A percentile compares a stretch with the other conserved stretches of the same genome.
phyloP scores from a whole-genome alignment of 441 rosid genomes.

The Erysimum cheiri region DNA sequence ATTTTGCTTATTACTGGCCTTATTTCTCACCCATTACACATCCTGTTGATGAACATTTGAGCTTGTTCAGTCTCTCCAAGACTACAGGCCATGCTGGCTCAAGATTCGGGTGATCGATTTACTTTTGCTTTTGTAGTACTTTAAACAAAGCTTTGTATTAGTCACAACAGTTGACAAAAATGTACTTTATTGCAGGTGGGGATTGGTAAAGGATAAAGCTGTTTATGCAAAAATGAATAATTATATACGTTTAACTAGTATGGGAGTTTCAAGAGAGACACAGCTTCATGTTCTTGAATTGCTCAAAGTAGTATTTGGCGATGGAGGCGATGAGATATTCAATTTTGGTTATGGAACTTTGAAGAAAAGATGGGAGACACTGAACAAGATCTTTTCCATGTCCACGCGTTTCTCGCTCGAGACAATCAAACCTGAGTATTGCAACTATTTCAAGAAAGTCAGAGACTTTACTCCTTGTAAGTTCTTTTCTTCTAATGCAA shows the following conservation, averaged over 20 bases:
- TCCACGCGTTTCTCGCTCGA: conserved; percentile 33
- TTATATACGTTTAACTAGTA: conserved; percentile 20
- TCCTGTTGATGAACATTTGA: conserved; percentile 55
- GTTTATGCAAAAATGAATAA: conserved; percentile 52
- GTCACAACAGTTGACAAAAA: neutral
- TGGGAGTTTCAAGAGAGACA: conserved; percentile 42
- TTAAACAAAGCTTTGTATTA: neutral
- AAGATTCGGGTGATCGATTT: conserved; percentile 59
- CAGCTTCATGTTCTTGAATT: conserved; percentile 33
- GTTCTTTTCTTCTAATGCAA: conserved; percentile 2
- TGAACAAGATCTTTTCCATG: conserved; percentile 14
- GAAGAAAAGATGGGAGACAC: conserved; percentile 38
- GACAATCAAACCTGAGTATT: conserved; percentile 27
- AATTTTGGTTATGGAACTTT: conserved; percentile 28
- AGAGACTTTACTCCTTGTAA: conserved; percentile 40
- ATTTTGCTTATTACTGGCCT: conserved; percentile 79
- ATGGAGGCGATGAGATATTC: conserved; percentile 34
- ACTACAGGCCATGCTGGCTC: conserved; percentile 82
- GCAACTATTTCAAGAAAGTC: conserved; percentile 39
- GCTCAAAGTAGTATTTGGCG: conserved; percentile 30
- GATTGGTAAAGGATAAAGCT: conserved; percentile 55
- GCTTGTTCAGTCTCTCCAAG: conserved; percentile 66
- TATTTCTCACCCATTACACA: conserved; percentile 63
- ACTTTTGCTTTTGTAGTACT: neutral
- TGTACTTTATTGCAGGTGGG: conserved; percentile 55